phyloP scores from a whole-genome alignment of 495 filamentous ascomycete genomes.

The Arthonia radiata region DNA sequence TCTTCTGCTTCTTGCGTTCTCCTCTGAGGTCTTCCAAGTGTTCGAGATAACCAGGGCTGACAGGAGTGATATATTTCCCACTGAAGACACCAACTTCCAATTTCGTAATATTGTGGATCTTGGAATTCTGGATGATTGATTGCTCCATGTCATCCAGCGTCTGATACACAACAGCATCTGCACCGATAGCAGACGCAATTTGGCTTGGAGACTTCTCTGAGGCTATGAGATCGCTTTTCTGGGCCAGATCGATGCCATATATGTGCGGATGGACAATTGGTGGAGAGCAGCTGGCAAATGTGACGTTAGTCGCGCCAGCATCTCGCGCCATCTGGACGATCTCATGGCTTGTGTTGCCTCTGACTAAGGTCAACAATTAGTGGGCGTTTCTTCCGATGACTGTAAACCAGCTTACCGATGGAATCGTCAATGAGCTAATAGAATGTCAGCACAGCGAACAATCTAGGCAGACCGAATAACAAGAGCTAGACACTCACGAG shows the following conservation, averaged over 20 bases:
- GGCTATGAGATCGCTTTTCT: conserved; percentile 60
- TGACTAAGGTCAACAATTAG: too few relatives aligned
- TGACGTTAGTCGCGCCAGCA: conserved; percentile 72
- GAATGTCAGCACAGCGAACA: too few relatives aligned
- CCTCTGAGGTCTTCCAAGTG: conserved; percentile 57
- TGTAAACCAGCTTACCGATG: too few relatives aligned
- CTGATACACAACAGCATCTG: conserved; percentile 84
- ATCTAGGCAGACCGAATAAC: too few relatives aligned
- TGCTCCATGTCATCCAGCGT: conserved; percentile 60
- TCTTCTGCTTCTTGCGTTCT: conserved; percentile 46
- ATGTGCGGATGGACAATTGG: conserved; percentile 50
- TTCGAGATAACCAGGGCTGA: conserved; percentile 63
- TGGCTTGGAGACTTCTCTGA: conserved; percentile 41
- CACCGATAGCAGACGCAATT: conserved; percentile 62
- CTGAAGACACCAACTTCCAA: conserved; percentile 97
- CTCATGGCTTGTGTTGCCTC: conserved; percentile 74
- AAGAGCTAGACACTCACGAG: too few relatives aligned
- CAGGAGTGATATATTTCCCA: conserved; percentile 67
- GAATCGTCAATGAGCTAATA: conserved; percentile 80
- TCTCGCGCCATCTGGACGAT: conserved; percentile 88
- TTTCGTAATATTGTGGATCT: conserved; percentile 13
- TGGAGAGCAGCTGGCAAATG: conserved; percentile 71
- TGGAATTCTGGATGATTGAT: conserved; percentile 34
- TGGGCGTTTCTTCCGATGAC: too few relatives aligned
- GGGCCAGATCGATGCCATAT: conserved; percentile 82